Evolutionary conservation across 805 yeast genomes (phyloP), one percentile per base, ranked within the genome.

Genomic region (Candida yuanshanica): DNA sequence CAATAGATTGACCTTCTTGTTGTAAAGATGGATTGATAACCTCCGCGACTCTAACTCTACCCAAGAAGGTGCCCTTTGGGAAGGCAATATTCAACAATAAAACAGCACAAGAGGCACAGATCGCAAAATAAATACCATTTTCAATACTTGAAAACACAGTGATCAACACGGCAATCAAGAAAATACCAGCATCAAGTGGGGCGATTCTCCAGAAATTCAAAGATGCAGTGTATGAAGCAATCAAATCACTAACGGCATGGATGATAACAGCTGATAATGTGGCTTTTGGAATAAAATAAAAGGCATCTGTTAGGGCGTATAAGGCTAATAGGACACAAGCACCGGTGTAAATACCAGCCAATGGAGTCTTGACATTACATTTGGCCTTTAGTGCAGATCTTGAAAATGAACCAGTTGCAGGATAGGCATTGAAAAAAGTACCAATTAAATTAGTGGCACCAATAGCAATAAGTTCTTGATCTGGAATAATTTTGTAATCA

Each of bases 381-480:
- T 90, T 90, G 38, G 95, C 82, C 66, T 91, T 90, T 55, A 90
- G 73, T 7, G 97, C 97, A 35, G 96, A 84, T 69, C 97, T 81
- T 16, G 95, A 85, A 63, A 90, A 90, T 1, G 97, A 90, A 35
- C 97, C 97, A 5, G 97, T 90, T 7, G 95, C 89, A 8, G 97
- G 97, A 62, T 90, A 90, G 7, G 97, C 96, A 56, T 78, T 74
- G 75, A 90, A 90, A 59, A 89, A 87, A 17, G 95, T 87, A 52
- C 96, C 96, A 52, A 90, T 72, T 60, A 90, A 72, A 65, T 90
- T 90, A 40, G 93, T 83, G 35, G 83, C 85, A 56, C 97, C 97
- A 63, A 90, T 90, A 33, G 97, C 96, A 56, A 90, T 75, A 41
- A 90, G 74, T 63, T 90, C 97, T 70, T 90, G 97, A 65, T 90